Evolutionary conservation across 768 basidiomycete species (phyloP), one percentile per base, ranked within the genome.

Genomic region (Podaxis rugospora): DNA sequence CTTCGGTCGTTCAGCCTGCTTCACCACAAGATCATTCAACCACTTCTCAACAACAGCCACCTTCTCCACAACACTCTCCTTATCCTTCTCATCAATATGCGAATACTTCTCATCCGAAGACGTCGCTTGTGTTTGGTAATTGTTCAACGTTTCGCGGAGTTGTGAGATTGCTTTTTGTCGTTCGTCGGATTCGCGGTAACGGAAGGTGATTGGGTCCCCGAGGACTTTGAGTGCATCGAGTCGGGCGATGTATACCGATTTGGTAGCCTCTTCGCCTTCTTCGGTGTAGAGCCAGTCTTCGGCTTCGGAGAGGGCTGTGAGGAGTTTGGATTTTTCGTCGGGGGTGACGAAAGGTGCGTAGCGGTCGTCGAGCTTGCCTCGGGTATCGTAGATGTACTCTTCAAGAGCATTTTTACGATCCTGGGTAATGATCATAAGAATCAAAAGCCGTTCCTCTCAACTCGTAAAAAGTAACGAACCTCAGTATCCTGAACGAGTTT

Each of bases 241-340:
- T 57, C 89, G 88, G 36, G 80, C 65, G 66, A 93, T 88, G 75
- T 99, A 98, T n/a, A 89, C 91, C 0, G 93, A 96, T 76, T 98
- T 99, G 70, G 84, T 85, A 39, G 96, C 92, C 61, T 98, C 95
- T 76, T 98, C 96, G 66, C 83, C 95, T 85, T 98, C 97, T 63
- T 98, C 95, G 39, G 87, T 84, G 86, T 98, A 98, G 32, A 99
- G 82, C 96, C 96, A 99, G 71, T 96, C 92, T 73, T 98, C 95
- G 5, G 93, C 87, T 64, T 88, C 88, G 59, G 82, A 78, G 35
- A 95, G 81, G 49, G 86, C 83, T 18, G 69, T 75, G 28, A 93
- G 78, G 39, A 98, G 85, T 63, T 84, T 84, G 63, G 83, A 73
- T 78, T 95, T 95, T 77, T 98, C 96, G 11, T 77, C 72, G 0